A percentile compares a stretch with the other conserved stretches of the same genome.
Conservation (phyloP, 2,329 filamentous ascomycete genomes). For the Pseudogymnoascus sp. region DNA sequence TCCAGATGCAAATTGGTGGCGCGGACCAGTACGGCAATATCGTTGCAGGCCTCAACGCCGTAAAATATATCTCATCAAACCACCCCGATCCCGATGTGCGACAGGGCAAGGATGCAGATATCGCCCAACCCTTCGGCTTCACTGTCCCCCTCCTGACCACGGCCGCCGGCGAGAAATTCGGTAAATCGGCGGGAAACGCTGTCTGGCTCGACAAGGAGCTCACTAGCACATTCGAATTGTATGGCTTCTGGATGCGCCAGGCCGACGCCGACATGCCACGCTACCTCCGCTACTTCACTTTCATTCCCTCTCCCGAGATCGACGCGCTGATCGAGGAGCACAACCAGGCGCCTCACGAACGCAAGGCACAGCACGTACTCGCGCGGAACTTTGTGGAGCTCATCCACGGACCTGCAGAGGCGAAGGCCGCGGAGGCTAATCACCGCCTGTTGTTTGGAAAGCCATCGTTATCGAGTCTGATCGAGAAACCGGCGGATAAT, state of each 20-base stretch:
- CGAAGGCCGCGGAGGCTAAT: constrained; percentile 51
- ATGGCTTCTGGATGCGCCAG: constrained; percentile 80
- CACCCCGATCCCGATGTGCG: constrained; percentile 44
- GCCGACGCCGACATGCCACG: constrained; percentile 74
- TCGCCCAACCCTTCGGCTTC: constrained; percentile 62
- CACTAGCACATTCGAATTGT: constrained; percentile 79
- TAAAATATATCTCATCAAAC: constrained; percentile 63
- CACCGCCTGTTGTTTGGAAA: constrained; percentile 46
- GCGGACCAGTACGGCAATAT: constrained; percentile 98
- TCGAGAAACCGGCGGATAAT: constrained; percentile 10
- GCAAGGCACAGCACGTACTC: constrained; percentile 74
- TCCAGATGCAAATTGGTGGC: constrained; percentile 86
- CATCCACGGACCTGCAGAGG: constrained; percentile 63
- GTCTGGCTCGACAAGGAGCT: constrained; percentile 81
- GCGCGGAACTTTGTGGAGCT: constrained; percentile 77
- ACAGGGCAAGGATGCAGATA: constrained; percentile 34
- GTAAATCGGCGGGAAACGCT: constrained; percentile 90
- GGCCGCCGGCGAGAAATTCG: constrained; percentile 79
- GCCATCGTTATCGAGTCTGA: constrained; percentile 6
- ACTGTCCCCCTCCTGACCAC: constrained; percentile 88
- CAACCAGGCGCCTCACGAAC: constrained; percentile 56
- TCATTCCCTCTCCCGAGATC: constrained; percentile 68
- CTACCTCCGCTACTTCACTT: constrained; percentile 85
- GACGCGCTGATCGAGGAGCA: constrained; percentile 61
- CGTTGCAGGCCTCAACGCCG: constrained; percentile 75